phyloP scores from a whole-genome alignment of 805 yeast genomes.

The Candida chauliodis region DNA sequence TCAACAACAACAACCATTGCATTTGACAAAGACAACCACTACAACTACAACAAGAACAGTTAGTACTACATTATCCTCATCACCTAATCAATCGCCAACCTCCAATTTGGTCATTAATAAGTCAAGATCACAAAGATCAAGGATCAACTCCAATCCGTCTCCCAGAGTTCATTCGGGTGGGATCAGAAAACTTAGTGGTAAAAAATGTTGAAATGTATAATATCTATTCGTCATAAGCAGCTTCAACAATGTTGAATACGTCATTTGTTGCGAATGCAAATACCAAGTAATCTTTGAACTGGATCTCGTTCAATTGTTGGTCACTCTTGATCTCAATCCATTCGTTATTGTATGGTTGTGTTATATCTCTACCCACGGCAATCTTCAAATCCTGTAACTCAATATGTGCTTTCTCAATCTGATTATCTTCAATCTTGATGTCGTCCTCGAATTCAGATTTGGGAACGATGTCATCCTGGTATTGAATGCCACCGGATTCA shows the following conservation, averaged over 20 bases:
- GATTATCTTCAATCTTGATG: conserved; percentile 8
- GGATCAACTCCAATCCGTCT: conserved; percentile 6
- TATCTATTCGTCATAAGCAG: conserved; percentile 30
- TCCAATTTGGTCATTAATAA: conserved; percentile 23
- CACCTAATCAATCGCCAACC: conserved; percentile 26
- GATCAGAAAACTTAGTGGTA: conserved; percentile 22
- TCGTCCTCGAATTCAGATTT: conserved; percentile 10
- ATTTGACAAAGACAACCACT: conserved; percentile 37
- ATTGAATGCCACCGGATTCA: conserved; percentile 45
- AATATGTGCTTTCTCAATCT: not conserved
- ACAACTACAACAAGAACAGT: conserved; percentile 50
- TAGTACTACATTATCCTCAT: conserved; percentile 35
- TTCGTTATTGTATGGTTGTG: conserved; percentile 29
- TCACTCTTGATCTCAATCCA: conserved; percentile 33
- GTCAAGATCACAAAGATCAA: conserved; percentile 16
- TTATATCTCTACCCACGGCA: conserved; percentile 41
- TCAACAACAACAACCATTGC: conserved; percentile 25
- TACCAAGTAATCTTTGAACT: conserved; percentile 38
- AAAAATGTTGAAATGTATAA: conserved; percentile 9
- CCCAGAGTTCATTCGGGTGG: conserved; percentile 18
- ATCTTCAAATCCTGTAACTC: conserved; percentile 25
- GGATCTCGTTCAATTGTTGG: conserved; percentile 22
- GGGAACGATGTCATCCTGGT: conserved; percentile 21
- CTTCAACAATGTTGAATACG: conserved; percentile 33
- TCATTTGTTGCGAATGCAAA: conserved; percentile 38